Conservation (phyloP, 306 rosid species). For the Cucurbita argyrosperma region DNA sequence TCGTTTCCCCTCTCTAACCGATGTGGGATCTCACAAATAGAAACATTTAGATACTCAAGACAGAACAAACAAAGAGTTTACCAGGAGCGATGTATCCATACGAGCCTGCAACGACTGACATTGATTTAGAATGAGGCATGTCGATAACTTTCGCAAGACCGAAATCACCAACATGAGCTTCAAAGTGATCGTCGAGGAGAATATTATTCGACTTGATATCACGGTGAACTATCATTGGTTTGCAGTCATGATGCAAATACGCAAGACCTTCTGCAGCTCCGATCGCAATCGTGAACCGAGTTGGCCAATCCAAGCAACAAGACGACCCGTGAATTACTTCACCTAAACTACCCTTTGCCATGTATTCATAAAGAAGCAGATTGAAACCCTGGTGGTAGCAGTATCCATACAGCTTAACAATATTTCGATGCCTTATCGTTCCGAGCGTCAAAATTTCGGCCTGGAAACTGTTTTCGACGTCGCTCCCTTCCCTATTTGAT, state of each 20-base stretch:
- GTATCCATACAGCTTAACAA: slow-evolving; percentile 77
- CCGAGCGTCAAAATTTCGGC: slow-evolving; percentile 90
- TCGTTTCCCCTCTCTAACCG: too few relatives aligned
- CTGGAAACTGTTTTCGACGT: slow-evolving; percentile 64
- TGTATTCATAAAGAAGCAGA: slow-evolving; percentile 80
- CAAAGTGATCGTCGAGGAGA: slow-evolving; percentile 68
- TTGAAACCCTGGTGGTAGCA: slow-evolving; percentile 85
- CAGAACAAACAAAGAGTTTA: slow-evolving; percentile 12
- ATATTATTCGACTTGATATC: slow-evolving; percentile 91
- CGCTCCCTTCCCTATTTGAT: slow-evolving; percentile 77
- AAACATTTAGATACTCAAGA: not conserved
- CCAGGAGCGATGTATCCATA: slow-evolving; percentile 99
- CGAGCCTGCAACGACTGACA: slow-evolving; percentile 98
- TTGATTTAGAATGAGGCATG: slow-evolving; percentile 92
- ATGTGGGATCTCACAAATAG: too few relatives aligned
- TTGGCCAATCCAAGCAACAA: slow-evolving; percentile 62
- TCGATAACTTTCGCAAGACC: slow-evolving; percentile 96
- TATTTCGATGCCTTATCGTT: slow-evolving; percentile 83
- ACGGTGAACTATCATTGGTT: slow-evolving; percentile 83
- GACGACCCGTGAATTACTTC: slow-evolving; percentile 64
- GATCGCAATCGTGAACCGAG: slow-evolving; percentile 69
- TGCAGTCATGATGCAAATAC: slow-evolving; percentile 95
- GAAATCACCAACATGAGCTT: slow-evolving; percentile 97
- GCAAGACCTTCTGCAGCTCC: slow-evolving; percentile 99
- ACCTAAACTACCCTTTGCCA: slow-evolving; percentile 94